These are phyloP conservation scores for Boletus sp. DNA, from an alignment of 768 basidiomycete species.

Conservation along the genomic window DNA sequence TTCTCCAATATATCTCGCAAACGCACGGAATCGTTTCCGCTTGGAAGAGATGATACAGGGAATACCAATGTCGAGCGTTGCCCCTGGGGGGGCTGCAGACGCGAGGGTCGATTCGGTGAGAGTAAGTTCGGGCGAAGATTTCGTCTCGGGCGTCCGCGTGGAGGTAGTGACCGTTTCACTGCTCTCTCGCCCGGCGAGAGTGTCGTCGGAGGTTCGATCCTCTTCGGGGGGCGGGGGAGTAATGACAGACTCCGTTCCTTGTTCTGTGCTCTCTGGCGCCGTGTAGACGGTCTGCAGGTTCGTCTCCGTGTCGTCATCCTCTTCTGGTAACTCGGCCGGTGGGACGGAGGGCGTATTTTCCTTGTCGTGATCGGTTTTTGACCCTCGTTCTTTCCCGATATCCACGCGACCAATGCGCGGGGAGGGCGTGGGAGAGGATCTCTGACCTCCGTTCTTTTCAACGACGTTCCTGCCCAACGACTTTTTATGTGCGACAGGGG, in stretches of 20 bases:
- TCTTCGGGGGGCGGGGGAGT: constrained; percentile 15
- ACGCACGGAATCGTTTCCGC: constrained; percentile 79
- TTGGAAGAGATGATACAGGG: constrained; percentile 87
- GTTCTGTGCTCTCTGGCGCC: constrained; percentile 14
- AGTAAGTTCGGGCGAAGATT: constrained; percentile 13
- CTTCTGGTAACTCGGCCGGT: constrained; percentile 34
- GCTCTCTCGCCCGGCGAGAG: constrained; percentile 23
- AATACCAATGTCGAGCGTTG: constrained; percentile 80
- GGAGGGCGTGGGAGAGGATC: constrained; percentile 12
- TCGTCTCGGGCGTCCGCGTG: constrained; percentile 17
- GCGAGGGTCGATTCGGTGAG: constrained; percentile 27
- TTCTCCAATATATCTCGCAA: constrained; percentile 85
- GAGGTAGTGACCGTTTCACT: constrained; percentile 27
- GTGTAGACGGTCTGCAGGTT: constrained; percentile 20
- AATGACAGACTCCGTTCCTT: constrained; percentile 2
- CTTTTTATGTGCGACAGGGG: constrained; percentile 20
- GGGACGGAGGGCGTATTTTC: constrained; percentile 11
- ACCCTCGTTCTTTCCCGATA: constrained; percentile 34
- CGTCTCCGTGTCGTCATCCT: constrained; percentile 37
- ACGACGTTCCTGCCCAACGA: constrained; percentile 10
- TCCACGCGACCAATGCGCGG: constrained; percentile 18
- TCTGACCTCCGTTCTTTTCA: constrained; percentile 16
- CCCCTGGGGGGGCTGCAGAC: constrained; percentile 40
- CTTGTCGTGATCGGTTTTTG: constrained; percentile 30
- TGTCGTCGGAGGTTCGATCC: constrained; percentile 14